Percentiles rank a stretch among this genome's conserved stretches.
Evolutionary conservation across 1,139 yeast species (phyloP).

Genomic region (Hyphopichia wangnamkhiaoensis): DNA sequence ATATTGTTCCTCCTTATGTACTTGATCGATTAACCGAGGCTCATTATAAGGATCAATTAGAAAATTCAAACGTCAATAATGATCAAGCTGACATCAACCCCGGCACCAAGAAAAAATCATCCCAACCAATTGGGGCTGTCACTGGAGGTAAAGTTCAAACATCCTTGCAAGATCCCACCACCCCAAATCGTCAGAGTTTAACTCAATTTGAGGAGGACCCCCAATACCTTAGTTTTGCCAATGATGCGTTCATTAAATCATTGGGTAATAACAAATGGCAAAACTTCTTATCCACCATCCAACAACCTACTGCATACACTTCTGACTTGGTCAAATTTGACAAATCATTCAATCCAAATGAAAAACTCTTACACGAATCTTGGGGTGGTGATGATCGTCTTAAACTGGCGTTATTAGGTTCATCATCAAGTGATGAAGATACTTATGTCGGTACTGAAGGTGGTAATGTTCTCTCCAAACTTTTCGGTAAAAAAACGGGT

Average conservation of each 20-base stretch:
- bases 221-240: slow-evolving; percentile 34
- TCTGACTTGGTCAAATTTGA: slow-evolving; percentile 27
- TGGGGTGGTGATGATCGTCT: slow-evolving; percentile 78
- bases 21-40: slow-evolving; percentile 53
- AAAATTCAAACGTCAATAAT: slow-evolving; percentile 30
- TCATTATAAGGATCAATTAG: slow-evolving; percentile 39
- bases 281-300: slow-evolving; percentile 35
- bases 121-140: no score
- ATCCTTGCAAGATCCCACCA: not conserved
- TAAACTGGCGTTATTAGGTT: slow-evolving; percentile 52
- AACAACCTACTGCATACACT: slow-evolving; percentile 39
- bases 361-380: slow-evolving; percentile 34
- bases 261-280: slow-evolving; percentile 40
- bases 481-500: slow-evolving; percentile 8
- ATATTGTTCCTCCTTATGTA: slow-evolving; percentile 57
- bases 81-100: slow-evolving; percentile 12
- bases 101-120: not conserved
- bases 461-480: slow-evolving; percentile 10
- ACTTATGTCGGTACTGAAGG: slow-evolving; percentile 21
- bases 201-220: slow-evolving; percentile 23
- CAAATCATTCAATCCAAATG: slow-evolving; percentile 15
- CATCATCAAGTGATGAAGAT: slow-evolving; percentile 30
- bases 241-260: slow-evolving; percentile 41
- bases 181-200: slow-evolving; percentile 3
- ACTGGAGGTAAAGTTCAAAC: no score